Evolutionary conservation across 768 basidiomycete genomes (phyloP), one percentile per base, ranked within the genome.

Genomic region (Cystofilobasidium macerans): DNA sequence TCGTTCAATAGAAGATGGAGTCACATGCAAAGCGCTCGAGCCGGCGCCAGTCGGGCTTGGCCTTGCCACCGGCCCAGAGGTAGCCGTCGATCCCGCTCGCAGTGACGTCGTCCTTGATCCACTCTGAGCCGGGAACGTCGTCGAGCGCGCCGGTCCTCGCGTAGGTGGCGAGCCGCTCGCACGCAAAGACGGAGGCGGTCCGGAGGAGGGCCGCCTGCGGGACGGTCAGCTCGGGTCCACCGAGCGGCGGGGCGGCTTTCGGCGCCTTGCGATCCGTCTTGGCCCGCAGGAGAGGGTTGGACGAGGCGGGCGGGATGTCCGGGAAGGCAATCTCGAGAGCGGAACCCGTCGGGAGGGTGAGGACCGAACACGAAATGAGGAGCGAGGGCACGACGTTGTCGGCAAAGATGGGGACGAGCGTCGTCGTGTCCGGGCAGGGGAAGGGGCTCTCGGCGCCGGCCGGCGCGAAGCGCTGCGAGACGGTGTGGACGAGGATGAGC

Each of bases 321-420:
- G 68, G 68, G 62, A 61, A 51, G 33, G 63, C 9, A 1, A 7
- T 13, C n/a, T 36, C 0, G 58, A 64, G 42, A 40, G 40, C 18
- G 40, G 63, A 60, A 47, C 57, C 47, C 26, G 16, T 5, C 53
- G 57, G 61, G 35, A 69, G 65, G 16, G 64, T 6, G 70, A 93
- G 78, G 54, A 91, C 81, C 51, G 85, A 85, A 22, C 89, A 77
- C 73, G 88, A 85, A 53, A 89, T 75, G 59, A 89, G 82, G 61
- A 91, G 78, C n/a, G 89, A 88, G 2, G 88, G 87, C 18, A 89
- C 74, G 62, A 91, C 86, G 71, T 90, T 88, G 77, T 90, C 89
- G 5, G 86, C 78, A 72, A 88, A 89, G 47, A 86, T 78, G 38
- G 68, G 67, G 13, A 69, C 62, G 42, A 38, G 22, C 18, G 68